Evolutionary conservation across 768 basidiomycete species (phyloP), one percentile per base, ranked within the genome.

Genomic region (Amanita rubescens): DNA sequence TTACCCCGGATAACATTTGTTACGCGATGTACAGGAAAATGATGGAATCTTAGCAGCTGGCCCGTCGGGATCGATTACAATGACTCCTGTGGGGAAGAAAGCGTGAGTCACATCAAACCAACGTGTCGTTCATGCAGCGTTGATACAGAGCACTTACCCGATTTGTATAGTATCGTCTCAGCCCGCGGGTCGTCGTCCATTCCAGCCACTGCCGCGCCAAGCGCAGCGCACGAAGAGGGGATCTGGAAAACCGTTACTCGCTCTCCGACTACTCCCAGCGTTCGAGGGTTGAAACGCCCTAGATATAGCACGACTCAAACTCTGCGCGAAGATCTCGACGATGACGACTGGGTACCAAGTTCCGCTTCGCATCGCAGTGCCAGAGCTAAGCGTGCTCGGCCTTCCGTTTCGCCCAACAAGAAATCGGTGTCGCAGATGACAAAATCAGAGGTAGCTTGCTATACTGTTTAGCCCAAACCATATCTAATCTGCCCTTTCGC

Each of bases 11-110:
- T 33, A n/a, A n/a, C 4, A 17, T 44, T 34, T 8, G 24, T 20
- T 33, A 34, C 37, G 17, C 17, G 20, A 24, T n/a, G 9, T 27
- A 15, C 57, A 78, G 77, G 73, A 73, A 55, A 69, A 68, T 11
- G 71, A 75, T 41, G 77, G 75, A 32, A 67, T 78, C 43, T 51
- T 79, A 19, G 65, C 70, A 6, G 56, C 68, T 5, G 68, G 69
- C 43, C 57, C 69, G 4, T 61, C 57, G 38, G 75, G 73, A 7
- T 68, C 63, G 32, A 60, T 78, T 9, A 62, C 69, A 11, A 62
- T 79, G 54, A 77, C 76, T 11, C 62, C 71, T 1, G 63, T 64
- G 25, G 77, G 75, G 3, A 76, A 72, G 66, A 77, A 75, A 65
- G 67, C 66, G 77, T 77, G 59, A 49, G 74, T 67, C 10, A n/a